These are phyloP conservation scores for Phytophthora sansomeana DNA, from an alignment of 352 stramenopile genomes.

Conservation along the genomic window DNA sequence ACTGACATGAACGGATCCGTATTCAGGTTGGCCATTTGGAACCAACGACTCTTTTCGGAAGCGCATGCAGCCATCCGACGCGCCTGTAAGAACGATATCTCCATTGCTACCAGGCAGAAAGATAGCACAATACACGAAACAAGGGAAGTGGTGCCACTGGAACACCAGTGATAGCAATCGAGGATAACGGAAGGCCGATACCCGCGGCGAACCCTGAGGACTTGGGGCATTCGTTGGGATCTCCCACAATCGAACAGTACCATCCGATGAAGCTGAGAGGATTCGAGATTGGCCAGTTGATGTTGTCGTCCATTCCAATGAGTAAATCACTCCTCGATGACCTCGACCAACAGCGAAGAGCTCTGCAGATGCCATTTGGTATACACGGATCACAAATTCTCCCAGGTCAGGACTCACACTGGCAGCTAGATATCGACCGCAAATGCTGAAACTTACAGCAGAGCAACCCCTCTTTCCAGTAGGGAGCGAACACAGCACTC, in stretches of 20 bases:
- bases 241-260: constrained; percentile 54
- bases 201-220: constrained; percentile 4
- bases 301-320: constrained; percentile 54
- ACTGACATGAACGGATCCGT: constrained; percentile 35
- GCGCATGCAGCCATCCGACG: constrained; percentile 63
- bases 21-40: constrained; percentile 26
- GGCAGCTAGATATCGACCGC: constrained; percentile 60
- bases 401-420: constrained; percentile 44
- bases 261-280: constrained; percentile 68
- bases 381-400: constrained; percentile 56
- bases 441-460: constrained; percentile 65
- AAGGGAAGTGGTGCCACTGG: constrained; percentile 68
- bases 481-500: constrained; percentile 59
- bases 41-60: constrained; percentile 43
- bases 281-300: constrained; percentile 32
- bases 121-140: constrained; percentile 71
- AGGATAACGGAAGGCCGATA: not conserved
- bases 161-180: constrained; percentile 25
- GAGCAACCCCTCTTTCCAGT: constrained; percentile 69
- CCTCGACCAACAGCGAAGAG: constrained; percentile 49
- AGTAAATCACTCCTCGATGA: constrained; percentile 68
- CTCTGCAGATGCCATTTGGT: constrained; percentile 50
- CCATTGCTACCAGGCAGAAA: constrained; percentile 48
- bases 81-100: constrained; percentile 52
- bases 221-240: constrained; percentile 16